Evolutionary conservation across 345 rosid genomes (phyloP).

Genomic region (Citrus mangshanensis): DNA sequence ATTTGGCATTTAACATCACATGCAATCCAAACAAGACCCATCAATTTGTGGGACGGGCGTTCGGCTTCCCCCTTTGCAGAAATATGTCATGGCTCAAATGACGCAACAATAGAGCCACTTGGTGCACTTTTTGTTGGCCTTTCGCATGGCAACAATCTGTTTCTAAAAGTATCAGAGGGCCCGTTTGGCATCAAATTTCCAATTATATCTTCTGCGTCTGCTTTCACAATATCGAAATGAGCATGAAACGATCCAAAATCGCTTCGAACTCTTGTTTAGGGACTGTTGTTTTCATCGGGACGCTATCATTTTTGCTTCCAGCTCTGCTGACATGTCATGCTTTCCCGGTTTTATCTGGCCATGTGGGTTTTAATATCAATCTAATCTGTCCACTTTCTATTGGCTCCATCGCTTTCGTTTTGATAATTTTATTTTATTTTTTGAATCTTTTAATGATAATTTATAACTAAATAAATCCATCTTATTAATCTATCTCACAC

Average conservation of each 20-base stretch:
- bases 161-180: slow-evolving; percentile 18
- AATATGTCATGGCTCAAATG: not conserved
- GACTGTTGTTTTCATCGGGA: slow-evolving; percentile 13
- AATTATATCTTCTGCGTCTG: not conserved
- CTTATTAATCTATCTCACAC: too few species aligned
- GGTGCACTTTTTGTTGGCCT: slow-evolving; percentile 33
- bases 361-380: slow-evolving; percentile 19
- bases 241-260: slow-evolving; percentile 4
- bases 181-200: slow-evolving; percentile 7
- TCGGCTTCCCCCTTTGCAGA: not conserved
- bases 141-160: slow-evolving; percentile 22
- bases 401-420: slow-evolving; percentile 10
- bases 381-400: slow-evolving; percentile 14
- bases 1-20: not conserved
- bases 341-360: slow-evolving; percentile 9
- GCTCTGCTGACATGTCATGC: slow-evolving; percentile 19
- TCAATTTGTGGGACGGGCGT: not conserved
- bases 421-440: too few species aligned
- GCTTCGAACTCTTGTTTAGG: slow-evolving; percentile 8
- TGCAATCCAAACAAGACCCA: not conserved
- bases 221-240: not conserved
- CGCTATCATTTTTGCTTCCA: not conserved
- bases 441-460: too few species aligned
- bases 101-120: slow-evolving; percentile 6
- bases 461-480: too few species aligned